Percentiles rank a stretch among this genome's conserved stretches.
These are phyloP conservation scores for Aplosporella prunicola DNA, from an alignment of 2,329 filamentous ascomycete genomes.

Conservation along the genomic window DNA sequence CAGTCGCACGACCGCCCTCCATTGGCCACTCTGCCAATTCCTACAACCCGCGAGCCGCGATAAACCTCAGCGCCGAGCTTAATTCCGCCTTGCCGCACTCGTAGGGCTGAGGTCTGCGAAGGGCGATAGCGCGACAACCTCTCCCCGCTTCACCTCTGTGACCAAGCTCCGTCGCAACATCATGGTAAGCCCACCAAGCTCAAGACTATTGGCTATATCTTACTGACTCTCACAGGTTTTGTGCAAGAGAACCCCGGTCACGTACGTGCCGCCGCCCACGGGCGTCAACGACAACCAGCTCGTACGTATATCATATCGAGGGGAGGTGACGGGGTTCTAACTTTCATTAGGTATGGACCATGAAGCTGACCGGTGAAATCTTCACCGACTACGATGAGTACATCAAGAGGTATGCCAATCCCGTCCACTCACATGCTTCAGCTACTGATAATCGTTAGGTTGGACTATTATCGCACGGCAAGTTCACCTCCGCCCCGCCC, in stretches of 20 bases:
- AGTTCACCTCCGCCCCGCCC: constrained; percentile 21
- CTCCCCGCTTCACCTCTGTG: no score
- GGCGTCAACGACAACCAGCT: constrained; percentile 76
- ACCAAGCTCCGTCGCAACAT: constrained; percentile 17
- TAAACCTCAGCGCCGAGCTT: constrained; percentile 10
- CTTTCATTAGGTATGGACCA: constrained; percentile 78
- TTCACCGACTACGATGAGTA: constrained; percentile 86
- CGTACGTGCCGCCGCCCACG: constrained; percentile 61
- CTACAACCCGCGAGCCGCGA: neutral
- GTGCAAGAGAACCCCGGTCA: constrained; percentile 91
- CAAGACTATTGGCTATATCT: neutral
- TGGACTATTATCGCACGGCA: constrained; percentile 92
- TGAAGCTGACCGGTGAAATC: constrained; percentile 80
- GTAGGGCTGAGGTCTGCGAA: constrained; percentile 8
- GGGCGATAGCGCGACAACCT: no score
- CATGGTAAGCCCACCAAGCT: constrained; percentile 24
- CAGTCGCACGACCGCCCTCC: constrained; percentile 1
- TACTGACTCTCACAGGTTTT: constrained; percentile 57
- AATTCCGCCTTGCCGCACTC: constrained; percentile 9
- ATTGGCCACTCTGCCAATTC: neutral
- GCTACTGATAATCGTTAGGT: constrained; percentile 40
- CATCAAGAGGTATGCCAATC: constrained; percentile 59
- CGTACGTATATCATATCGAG: constrained; percentile 43
- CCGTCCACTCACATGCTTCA: constrained; percentile 13
- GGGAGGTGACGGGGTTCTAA: constrained; percentile 19